Base-by-base conservation (phyloP, 2,329 filamentous ascomycete genomes). In the Verruconis gallopava region DNA sequence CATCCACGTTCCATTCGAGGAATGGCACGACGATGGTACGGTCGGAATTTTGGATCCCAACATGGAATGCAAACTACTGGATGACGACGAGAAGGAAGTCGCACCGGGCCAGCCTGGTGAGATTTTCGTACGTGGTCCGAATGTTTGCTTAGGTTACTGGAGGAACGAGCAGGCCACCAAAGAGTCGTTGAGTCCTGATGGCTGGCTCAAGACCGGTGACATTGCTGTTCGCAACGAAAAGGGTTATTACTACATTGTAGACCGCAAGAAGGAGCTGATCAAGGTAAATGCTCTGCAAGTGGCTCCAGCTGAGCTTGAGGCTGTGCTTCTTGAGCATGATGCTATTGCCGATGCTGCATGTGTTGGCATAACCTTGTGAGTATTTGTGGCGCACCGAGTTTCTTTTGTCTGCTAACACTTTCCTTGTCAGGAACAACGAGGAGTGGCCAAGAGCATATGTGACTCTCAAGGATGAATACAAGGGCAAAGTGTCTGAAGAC, bases 371-470 rank as follows among this genome's bases (percentile, higher is more conserved):
- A 63, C 56, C n/a, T 46, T 71, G 55, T 65, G 54, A 49, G 61
- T 55, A 19, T n/a, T 9, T 9, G 42, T 47, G 13, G 46, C 33
- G 9, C 15, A 5, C 1, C n/a, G 3, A 4, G 9, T 20, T 18
- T 12, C 18, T 4, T 36, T 14, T 11, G 14, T 21, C 9, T 12
- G 25, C 30, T 21, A 18, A 34, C 2, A 2, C 18, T 11, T 36
- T 21, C n/a, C 13, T 45, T 64, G 60, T 5, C 55, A 67, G 25
- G 9, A 30, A 30, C 25, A 62, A 60, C 15, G 61, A 71, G 28
- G 71, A 74, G 50, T 67, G 60, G 55, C 71, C 71, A 2, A 61
- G 71, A 17, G 72, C 69, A 2, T 75, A 75, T 46, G 63, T 75
- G 3, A 59, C 58, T 2, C 47, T 72, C 12, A 69, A 71, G 43